These are phyloP conservation scores for Diophrys sp. DNA, from an alignment of 73 alveolate genomes.

Conservation along the genomic window DNA sequence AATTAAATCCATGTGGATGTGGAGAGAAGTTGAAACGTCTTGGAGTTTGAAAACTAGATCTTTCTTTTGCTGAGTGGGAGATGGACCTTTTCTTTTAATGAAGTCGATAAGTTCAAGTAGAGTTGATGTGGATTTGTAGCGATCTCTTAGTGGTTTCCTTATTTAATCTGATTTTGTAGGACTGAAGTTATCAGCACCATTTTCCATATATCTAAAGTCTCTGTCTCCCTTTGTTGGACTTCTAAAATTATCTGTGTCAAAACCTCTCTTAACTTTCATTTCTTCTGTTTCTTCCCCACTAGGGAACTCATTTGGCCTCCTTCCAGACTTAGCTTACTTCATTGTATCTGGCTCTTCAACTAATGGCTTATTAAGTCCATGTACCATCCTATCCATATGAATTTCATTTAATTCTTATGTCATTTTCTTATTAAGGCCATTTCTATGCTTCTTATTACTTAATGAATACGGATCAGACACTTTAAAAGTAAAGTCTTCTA, in stretches of 20 bases:
- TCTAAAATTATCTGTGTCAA: background rate
- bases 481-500: background rate
- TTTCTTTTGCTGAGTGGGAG: background rate
- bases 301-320: no score
- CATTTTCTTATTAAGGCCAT: background rate
- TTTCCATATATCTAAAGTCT: background rate
- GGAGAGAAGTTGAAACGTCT: background rate
- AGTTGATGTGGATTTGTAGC: background rate
- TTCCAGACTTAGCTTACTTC: no score
- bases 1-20: no score
- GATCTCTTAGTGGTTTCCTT: background rate
- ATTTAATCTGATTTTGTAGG: background rate
- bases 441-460: background rate
- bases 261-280: no score
- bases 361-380: background rate
- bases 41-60: background rate
- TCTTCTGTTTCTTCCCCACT: no score
- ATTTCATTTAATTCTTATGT: background rate
- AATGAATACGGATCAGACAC: background rate
- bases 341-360: no score
- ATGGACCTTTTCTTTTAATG: background rate
- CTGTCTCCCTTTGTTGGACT: no score
- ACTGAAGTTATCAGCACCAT: background rate
- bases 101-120: background rate
- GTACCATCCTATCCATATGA: background rate